These are phyloP conservation scores for Candida silvatica DNA, from an alignment of 805 yeast genomes.

Conservation along the genomic window DNA sequence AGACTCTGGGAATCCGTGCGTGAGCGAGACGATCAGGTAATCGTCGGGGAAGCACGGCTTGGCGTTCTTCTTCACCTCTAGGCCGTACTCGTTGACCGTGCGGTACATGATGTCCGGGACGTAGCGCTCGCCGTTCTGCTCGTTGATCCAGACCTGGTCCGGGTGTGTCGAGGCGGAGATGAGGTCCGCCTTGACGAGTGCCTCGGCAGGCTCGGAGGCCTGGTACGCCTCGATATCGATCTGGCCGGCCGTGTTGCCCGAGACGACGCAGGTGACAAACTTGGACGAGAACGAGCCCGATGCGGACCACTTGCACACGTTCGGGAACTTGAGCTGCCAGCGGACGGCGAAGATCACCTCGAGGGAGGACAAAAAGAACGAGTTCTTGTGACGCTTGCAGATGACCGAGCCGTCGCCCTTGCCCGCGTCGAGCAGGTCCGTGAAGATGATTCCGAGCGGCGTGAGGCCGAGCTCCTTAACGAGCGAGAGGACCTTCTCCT, in stretches of 20 bases:
- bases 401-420: slow-evolving; percentile 80
- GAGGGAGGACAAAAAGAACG: slow-evolving; percentile 82
- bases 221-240: slow-evolving; percentile 90
- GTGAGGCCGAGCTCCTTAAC: slow-evolving; percentile 53
- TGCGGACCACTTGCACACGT: slow-evolving; percentile 51
- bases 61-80: slow-evolving; percentile 81
- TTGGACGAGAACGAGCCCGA: slow-evolving; percentile 71
- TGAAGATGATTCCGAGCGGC: slow-evolving; percentile 78
- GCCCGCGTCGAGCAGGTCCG: slow-evolving; percentile 87
- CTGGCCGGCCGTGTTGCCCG: slow-evolving; percentile 84
- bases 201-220: slow-evolving; percentile 82
- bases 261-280: slow-evolving; percentile 85
- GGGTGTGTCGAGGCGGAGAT: slow-evolving; percentile 89
- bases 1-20: slow-evolving; percentile 85
- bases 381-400: slow-evolving; percentile 87
- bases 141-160: slow-evolving; percentile 71
- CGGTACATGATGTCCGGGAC: slow-evolving; percentile 93
- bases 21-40: slow-evolving; percentile 72
- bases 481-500: slow-evolving; percentile 40
- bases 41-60: slow-evolving; percentile 93
- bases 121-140: slow-evolving; percentile 63
- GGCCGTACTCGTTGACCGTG: slow-evolving; percentile 78
- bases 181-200: slow-evolving; percentile 76
- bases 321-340: slow-evolving; percentile 61
- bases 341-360: slow-evolving; percentile 80